phyloP scores from a whole-genome alignment of 176 grass and related monocot species.

The Avena sativa region DNA sequence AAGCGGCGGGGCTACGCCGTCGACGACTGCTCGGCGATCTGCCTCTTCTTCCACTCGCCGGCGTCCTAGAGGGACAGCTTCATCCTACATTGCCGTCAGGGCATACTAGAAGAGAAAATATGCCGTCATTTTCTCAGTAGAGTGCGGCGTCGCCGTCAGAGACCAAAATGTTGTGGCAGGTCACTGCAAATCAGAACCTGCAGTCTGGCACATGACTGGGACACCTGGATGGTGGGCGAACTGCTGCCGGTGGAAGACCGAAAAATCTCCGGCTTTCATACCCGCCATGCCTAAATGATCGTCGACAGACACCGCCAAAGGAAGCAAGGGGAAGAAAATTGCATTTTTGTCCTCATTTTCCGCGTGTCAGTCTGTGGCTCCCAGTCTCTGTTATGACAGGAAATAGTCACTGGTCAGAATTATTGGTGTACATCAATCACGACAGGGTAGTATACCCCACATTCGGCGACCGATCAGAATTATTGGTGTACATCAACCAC shows the following conservation, averaged over 20 bases:
- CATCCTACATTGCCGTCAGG: slow-evolving; percentile 14
- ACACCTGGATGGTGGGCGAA: slow-evolving; percentile 6
- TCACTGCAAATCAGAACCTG: slow-evolving; percentile 31
- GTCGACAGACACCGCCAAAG: slow-evolving; percentile 22
- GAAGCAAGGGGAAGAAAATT: background rate
- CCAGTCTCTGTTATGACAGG: background rate
- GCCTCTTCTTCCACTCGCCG: slow-evolving; percentile 79
- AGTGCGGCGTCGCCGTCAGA: slow-evolving; percentile 23
- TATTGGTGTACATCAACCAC: slow-evolving; percentile 38
- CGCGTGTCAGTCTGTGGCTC: background rate
- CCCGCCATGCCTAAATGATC: no score
- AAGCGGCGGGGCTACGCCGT: slow-evolving; percentile 73
- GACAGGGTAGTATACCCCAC: background rate
- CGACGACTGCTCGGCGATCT: slow-evolving; percentile 96
- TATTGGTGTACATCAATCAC: slow-evolving; percentile 36
- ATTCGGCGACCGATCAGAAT: background rate
- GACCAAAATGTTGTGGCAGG: background rate
- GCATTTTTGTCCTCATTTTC: slow-evolving; percentile 46
- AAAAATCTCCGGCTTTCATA: background rate
- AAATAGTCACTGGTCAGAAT: background rate
- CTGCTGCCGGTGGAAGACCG: slow-evolving; percentile 32
- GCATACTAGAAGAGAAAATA: background rate
- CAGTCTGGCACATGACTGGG: slow-evolving; percentile 29
- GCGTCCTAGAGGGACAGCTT: background rate
- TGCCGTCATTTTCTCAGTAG: background rate